Base-by-base conservation (phyloP, 2,329 filamentous ascomycete species). In the Phialemoniopsis sp. region DNA sequence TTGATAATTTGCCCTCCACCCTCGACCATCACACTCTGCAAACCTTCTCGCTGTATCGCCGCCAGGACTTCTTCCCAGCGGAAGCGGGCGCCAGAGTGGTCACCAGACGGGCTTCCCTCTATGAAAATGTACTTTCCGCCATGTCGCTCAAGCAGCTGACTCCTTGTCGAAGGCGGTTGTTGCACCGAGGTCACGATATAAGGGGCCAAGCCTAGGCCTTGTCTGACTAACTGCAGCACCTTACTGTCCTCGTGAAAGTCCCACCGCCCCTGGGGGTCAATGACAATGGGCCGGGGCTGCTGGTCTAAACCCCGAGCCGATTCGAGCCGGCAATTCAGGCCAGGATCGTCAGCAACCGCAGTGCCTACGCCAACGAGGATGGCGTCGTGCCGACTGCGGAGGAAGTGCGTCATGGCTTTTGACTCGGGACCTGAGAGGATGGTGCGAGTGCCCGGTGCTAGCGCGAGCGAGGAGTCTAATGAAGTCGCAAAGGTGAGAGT, bases 401-500 rank as follows among this genome's bases (percentile, higher is more conserved):
- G 76, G 58, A 86, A 88, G 62, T 97, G 91, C 0, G 91, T 96
- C 88, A 97, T 94, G 38, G 87, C 78, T 62, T 95, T 95, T 29
- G 88, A 88, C 46, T 82, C 73, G 0, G 85, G 78, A 4, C 90
- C 90, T 2, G 91, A 97, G 13, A 97, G 76, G 0, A 77, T 71
- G 3, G 91, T 97, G 48, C 85, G 86, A n/a, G 80, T 72, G 13
- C 89, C 89, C 0, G 89, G 88, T 0, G 82, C 73, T 19, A 91
- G 73, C 2, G 89, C 79, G 37, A 94, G 73, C 39, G 82, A 78
- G 31, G 85, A 84, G 66, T 97, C 91, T 49, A 98, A 82, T 4
- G 90, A 96, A 7, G 84, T 85, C 16, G 93, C 91, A 62, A 90
- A 97, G 12, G 91, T 96, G 31, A 96, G 72, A 3, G 90, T 96